Base-by-base conservation (phyloP, 192 early-diverging fungal species). In the Cladochytrium replicatum region DNA sequence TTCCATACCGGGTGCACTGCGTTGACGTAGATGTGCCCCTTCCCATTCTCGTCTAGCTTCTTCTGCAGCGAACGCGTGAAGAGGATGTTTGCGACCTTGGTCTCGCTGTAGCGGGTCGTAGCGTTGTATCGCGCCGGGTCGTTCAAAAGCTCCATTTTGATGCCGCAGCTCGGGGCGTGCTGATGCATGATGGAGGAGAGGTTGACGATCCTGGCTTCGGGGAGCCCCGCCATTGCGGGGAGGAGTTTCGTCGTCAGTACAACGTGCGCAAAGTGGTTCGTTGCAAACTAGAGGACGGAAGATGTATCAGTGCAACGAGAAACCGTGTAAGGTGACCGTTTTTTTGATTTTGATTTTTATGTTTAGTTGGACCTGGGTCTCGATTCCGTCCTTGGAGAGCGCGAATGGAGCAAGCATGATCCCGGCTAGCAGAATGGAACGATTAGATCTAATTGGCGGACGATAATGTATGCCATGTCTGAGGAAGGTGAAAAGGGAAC, bases 61-160 rank as follows among this genome's bases (percentile, higher is more conserved):
- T 59, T 52, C 29, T 69, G 65, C 6, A 84, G 61, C 19, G 67
- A 58, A 13, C 55, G 61, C 0, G 66, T 49, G 55, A 76, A 81
- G 13, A 74, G 59, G 21, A 73, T 56, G 32, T 74, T 78, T 41
- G 72, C 64, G 51, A 79, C 55, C 63, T 84, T 84, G 7, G 65
- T 61, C 13, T 66, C 55, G 21, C 61, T 66, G 54, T 81, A 80
- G 37, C 50, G 31, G 8, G 41, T 28, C n/a, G 45, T 44, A 2
- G 59, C 37, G 1, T 51, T 45, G 11, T 69, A 66, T 17, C 29
- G 46, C 32, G 66, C 46, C 22, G 48, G 40, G 43, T 63, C 28
- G 13, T 67, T 41, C 11, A 75, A 29, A 3, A 62, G 53, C 0
- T 74, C 73, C 25, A 62, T 70, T n/a, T 71, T 47, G 34, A 80